Percentiles rank a stretch among this genome's conserved stretches.
These are phyloP conservation scores for Sporormia fimetaria DNA, from an alignment of 495 filamentous ascomycete genomes.

Conservation along the genomic window DNA sequence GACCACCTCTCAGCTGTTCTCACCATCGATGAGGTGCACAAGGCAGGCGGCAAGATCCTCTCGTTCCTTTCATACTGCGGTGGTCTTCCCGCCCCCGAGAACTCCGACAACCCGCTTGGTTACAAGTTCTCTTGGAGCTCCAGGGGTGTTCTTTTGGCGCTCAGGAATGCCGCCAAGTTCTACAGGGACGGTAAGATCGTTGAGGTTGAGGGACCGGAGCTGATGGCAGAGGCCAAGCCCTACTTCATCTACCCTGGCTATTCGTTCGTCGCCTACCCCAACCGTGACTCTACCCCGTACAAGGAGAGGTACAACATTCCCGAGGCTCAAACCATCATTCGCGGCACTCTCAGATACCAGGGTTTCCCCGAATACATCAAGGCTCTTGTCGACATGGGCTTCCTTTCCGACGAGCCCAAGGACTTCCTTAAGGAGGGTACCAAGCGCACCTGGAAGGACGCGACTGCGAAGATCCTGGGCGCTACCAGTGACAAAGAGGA, in stretches of 20 bases:
- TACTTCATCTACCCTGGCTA: conserved; percentile 84
- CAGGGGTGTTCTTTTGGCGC: conserved; percentile 76
- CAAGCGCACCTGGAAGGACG: conserved; percentile 63
- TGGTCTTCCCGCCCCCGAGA: conserved; percentile 72
- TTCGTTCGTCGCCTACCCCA: conserved; percentile 86
- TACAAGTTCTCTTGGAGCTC: conserved; percentile 78
- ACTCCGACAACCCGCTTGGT: conserved; percentile 80
- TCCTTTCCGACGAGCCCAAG: conserved; percentile 57
- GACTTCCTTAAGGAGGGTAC: conserved; percentile 44
- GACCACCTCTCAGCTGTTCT: conserved; percentile 84
- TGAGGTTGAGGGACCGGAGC: conserved; percentile 40
- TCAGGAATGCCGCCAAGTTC: conserved; percentile 75
- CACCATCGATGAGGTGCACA: conserved; percentile 74
- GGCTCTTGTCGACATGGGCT: conserved; percentile 73
- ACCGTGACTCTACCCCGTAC: conserved; percentile 80
- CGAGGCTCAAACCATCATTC: conserved; percentile 61
- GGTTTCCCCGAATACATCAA: conserved; percentile 85
- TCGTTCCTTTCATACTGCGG: conserved; percentile 83
- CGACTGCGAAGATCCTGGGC: conserved; percentile 60
- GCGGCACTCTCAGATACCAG: conserved; percentile 70
- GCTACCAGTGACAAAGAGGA: conserved; percentile 48
- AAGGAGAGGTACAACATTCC: conserved; percentile 84
- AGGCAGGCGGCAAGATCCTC: conserved; percentile 73
- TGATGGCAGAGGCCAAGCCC: conserved; percentile 82
- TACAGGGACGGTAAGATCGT: conserved; percentile 67